Conservation (phyloP, 352 stramenopile genomes). For the Globisporangium apiculatum region DNA sequence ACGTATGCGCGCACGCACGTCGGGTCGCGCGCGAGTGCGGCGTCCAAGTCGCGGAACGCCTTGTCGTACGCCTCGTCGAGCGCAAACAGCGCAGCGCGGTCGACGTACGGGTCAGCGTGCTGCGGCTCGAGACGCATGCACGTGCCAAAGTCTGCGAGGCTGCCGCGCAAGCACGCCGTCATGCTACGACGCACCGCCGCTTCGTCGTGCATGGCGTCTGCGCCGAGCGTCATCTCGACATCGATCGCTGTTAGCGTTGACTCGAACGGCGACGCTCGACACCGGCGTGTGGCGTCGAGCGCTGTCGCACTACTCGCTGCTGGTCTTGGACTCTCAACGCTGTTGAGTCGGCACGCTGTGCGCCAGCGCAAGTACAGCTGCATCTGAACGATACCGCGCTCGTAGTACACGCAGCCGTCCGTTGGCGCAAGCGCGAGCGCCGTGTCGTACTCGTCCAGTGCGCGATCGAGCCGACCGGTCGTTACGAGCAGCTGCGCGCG, state of each 20-base stretch:
- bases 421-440: constrained; percentile 53
- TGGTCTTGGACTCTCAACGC: constrained; percentile 11
- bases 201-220: constrained; percentile 45
- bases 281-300: neutral
- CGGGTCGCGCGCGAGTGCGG: constrained; percentile 40
- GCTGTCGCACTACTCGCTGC: neutral
- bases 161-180: constrained; percentile 39
- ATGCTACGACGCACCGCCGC: constrained; percentile 36
- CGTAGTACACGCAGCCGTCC: constrained; percentile 55
- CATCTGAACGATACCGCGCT: constrained; percentile 65
- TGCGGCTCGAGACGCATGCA: constrained; percentile 53
- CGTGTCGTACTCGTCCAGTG: constrained; percentile 60
- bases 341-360: constrained; percentile 41
- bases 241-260: constrained; percentile 29
- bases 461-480: constrained; percentile 28
- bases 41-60: constrained; percentile 54
- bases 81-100: constrained; percentile 59
- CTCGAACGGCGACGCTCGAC: constrained; percentile 31
- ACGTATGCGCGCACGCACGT: constrained; percentile 46
- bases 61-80: constrained; percentile 52
- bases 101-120: constrained; percentile 52
- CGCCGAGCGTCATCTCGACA: constrained; percentile 35
- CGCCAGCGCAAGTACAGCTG: constrained; percentile 64
- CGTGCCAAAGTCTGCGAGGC: constrained; percentile 52
- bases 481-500: constrained; percentile 61